Evolutionary conservation across 1,284 basidiomycete species (phyloP).

Genomic region (Naganishia sp.): DNA sequence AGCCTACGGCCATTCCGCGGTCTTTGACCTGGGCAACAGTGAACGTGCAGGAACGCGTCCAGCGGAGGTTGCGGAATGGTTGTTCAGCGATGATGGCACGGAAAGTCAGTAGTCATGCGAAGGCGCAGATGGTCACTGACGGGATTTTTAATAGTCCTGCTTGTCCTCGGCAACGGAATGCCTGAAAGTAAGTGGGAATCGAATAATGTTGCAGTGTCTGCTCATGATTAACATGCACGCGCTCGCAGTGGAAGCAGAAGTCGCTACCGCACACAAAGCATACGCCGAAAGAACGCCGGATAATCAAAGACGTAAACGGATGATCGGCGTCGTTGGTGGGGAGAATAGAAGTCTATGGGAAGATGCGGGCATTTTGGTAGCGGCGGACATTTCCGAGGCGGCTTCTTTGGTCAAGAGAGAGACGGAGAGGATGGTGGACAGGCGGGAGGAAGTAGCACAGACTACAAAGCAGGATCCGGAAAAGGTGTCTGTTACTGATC

Average conservation of each 20-base stretch:
- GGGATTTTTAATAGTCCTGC: not conserved
- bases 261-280: conserved; percentile 8
- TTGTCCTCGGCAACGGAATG: conserved; percentile 16
- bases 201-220: not conserved
- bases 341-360: conserved; percentile 4
- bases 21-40: conserved; percentile 8
- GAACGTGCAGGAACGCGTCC: conserved; percentile 16
- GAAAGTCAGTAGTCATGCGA: conserved; percentile 11
- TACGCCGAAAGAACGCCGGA: conserved; percentile 18
- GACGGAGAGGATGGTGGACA: conserved; percentile 11
- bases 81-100: conserved; percentile 25
- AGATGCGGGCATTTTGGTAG: conserved; percentile 23
- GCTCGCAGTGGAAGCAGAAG: conserved; percentile 15
- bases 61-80: conserved; percentile 17
- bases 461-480: conserved; percentile 5
- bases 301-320: conserved; percentile 23
- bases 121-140: not conserved
- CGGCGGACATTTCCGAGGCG: conserved; percentile 6
- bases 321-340: conserved; percentile 7
- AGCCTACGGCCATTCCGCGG: conserved; percentile 12
- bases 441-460: conserved; percentile 14
- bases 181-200: conserved; percentile 10
- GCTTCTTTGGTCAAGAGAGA: not conserved
- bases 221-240: not conserved
- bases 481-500: conserved; percentile 22